Evolutionary conservation across 208 protist genomes (phyloP), one percentile per base, ranked within the genome.

Genomic region (Borovskyia barvae): DNA sequence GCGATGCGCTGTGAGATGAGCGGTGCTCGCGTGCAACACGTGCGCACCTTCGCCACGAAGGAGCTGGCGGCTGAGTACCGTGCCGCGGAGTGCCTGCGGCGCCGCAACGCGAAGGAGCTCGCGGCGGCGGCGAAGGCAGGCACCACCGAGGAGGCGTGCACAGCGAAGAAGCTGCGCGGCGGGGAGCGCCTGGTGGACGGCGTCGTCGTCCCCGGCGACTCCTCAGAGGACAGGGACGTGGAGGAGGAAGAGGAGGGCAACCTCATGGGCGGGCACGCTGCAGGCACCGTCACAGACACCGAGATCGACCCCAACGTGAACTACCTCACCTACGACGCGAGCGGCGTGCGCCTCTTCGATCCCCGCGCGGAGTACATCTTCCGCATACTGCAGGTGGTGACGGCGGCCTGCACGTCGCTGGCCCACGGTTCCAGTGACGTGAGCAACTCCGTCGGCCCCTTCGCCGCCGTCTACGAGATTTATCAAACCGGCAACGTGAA

Each of bases 391-490:
- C 80, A 87, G 52, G 46, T 90, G 12, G 66, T 87, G 58, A 90
- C 83, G 28, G 80, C 83, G 17, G 56, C 70, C 33, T 87, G 77
- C 60, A 73, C 75, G 17, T 86, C 80, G 22, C 65, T 87, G 47
- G 83, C 83, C 28, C 80, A 90, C 67, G 83, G 83, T 40, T 62
- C 67, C 42, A 85, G 69, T 66, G 83, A 90, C 58, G 81, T 90
- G 59, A 87, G 79, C 56, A 90, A 90, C 70, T 48, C 77, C 41
- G 62, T 85, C 11, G 83, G 73, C 20, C 83, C 83, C 24, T 78
- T 76, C 33, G 56, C 75, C 4, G 83, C 77, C 43, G 82, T 90
- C 35, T 86, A 79, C 66, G 48, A 66, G 29, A 67, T 87, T 43
- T 90, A 87, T 59, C 4, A 22, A 36, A 78, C 32, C 36, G 53